These are phyloP conservation scores for Boletus insuetus DNA, from an alignment of 768 basidiomycete genomes.

Conservation along the genomic window DNA sequence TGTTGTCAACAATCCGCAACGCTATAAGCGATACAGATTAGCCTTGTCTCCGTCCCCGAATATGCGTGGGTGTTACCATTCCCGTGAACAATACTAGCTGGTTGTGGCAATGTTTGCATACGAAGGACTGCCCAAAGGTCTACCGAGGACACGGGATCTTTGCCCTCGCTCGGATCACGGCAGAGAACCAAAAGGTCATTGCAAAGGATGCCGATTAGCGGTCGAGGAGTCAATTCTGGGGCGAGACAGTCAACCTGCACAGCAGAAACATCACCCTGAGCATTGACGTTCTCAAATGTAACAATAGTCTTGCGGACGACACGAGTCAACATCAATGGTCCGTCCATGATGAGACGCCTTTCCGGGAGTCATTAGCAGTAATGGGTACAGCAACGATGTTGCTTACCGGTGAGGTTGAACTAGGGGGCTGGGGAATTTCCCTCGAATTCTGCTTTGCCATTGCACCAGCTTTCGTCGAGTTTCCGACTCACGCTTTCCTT, in stretches of 20 bases:
- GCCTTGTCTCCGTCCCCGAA: background rate
- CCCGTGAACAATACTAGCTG: slow-evolving; percentile 86
- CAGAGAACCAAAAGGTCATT: slow-evolving; percentile 93
- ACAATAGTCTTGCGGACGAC: slow-evolving; percentile 84
- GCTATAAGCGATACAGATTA: slow-evolving; percentile 39
- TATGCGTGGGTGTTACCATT: slow-evolving; percentile 50
- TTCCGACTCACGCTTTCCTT: slow-evolving; percentile 95
- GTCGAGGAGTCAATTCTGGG: slow-evolving; percentile 78
- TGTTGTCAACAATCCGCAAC: slow-evolving; percentile 87
- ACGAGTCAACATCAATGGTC: slow-evolving; percentile 78
- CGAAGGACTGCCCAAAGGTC: slow-evolving; percentile 97
- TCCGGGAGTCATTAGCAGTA: slow-evolving; percentile 7
- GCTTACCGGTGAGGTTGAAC: slow-evolving; percentile 94
- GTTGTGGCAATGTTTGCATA: slow-evolving; percentile 91
- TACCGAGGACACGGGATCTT: slow-evolving; percentile 68
- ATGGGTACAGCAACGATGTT: background rate
- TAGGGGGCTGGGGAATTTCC: slow-evolving; percentile 93
- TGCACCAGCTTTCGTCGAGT: slow-evolving; percentile 86
- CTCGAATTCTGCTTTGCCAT: slow-evolving; percentile 86
- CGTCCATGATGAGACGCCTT: slow-evolving; percentile 93
- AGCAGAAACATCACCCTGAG: slow-evolving; percentile 72
- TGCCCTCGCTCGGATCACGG: slow-evolving; percentile 79
- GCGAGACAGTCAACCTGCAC: slow-evolving; percentile 90
- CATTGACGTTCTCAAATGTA: slow-evolving; percentile 75
- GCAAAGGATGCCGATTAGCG: slow-evolving; percentile 80